Conservation (phyloP, 177 flowering plant genomes). For the Telopea speciosissima region DNA sequence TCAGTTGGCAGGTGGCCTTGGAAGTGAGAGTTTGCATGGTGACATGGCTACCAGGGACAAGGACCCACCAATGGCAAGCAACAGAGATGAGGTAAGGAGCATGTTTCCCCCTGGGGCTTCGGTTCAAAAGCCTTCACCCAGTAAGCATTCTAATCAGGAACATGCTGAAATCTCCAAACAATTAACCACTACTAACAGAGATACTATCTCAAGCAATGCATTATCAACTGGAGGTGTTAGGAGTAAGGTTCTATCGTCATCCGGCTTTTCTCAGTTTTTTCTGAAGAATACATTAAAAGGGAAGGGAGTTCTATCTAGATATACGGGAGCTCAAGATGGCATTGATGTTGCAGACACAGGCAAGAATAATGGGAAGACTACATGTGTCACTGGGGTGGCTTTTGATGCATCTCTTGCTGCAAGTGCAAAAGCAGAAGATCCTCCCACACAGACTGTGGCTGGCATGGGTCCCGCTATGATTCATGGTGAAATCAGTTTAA, state of each 20-base stretch:
- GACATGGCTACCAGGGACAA: slow-evolving; percentile 22
- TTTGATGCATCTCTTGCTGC: slow-evolving; percentile 25
- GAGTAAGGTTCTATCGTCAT: slow-evolving; percentile 60
- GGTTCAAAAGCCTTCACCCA: slow-evolving; percentile 24
- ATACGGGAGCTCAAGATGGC: slow-evolving; percentile 25
- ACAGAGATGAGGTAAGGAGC: slow-evolving; percentile 27
- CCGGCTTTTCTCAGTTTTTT: slow-evolving; percentile 75
- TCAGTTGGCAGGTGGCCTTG: slow-evolving; percentile 42
- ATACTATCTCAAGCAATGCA: slow-evolving; percentile 14
- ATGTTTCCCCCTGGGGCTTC: slow-evolving; percentile 25
- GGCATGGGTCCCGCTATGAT: slow-evolving; percentile 12
- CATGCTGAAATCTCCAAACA: slow-evolving; percentile 17
- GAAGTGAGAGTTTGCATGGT: slow-evolving; percentile 26
- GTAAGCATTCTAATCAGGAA: slow-evolving; percentile 14
- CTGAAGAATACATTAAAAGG: slow-evolving; percentile 66
- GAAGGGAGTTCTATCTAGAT: slow-evolving; percentile 51
- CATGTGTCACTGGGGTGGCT: slow-evolving; percentile 14
- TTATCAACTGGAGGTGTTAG: slow-evolving; percentile 41
- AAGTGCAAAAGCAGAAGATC: slow-evolving; percentile 17
- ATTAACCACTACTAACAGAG: slow-evolving; percentile 18
- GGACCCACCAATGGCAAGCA: slow-evolving; percentile 16
- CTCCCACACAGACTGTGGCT: slow-evolving; percentile 15
- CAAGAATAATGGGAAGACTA: slow-evolving; percentile 25
- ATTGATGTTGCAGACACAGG: slow-evolving; percentile 18
- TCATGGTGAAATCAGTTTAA: slow-evolving; percentile 44